A percentile compares a stretch with the other conserved stretches of the same genome.
phyloP scores from a whole-genome alignment of 768 basidiomycete genomes.

The Auriscalpium orientale region DNA sequence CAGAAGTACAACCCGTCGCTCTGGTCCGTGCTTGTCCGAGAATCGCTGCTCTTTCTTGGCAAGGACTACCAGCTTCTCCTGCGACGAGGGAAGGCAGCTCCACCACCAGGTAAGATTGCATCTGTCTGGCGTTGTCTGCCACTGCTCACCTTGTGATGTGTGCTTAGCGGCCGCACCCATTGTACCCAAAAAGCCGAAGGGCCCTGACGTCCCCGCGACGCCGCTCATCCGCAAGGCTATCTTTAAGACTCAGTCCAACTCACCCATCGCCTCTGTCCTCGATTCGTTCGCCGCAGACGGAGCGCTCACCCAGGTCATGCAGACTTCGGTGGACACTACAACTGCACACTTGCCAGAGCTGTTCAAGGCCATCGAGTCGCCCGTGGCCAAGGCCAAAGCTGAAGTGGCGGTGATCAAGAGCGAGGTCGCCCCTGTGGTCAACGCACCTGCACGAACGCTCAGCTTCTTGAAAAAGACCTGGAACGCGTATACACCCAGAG shows the following conservation, averaged over 20 bases:
- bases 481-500: slow-evolving; percentile 24
- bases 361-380: slow-evolving; percentile 24
- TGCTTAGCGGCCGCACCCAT: slow-evolving; percentile 19
- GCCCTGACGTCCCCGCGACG: slow-evolving; percentile 33
- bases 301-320: slow-evolving; percentile 30
- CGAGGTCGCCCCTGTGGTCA: slow-evolving; percentile 17
- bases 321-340: slow-evolving; percentile 41
- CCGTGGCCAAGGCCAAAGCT: slow-evolving; percentile 9
- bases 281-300: slow-evolving; percentile 55
- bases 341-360: slow-evolving; percentile 43
- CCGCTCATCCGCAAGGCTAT: slow-evolving; percentile 33
- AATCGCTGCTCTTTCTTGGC: slow-evolving; percentile 54
- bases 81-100: slow-evolving; percentile 42
- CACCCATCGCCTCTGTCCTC: slow-evolving; percentile 47
- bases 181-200: slow-evolving; percentile 24
- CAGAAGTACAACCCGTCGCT: slow-evolving; percentile 57
- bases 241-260: slow-evolving; percentile 35
- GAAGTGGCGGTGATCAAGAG: slow-evolving; percentile 21
- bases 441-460: slow-evolving; percentile 4
- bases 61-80: slow-evolving; percentile 62
- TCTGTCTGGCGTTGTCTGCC: not conserved
- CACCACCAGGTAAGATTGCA: slow-evolving; percentile 10
- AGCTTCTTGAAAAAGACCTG: not conserved
- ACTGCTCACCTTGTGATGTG: slow-evolving; percentile 9
- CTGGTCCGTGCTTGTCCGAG: slow-evolving; percentile 55